Percentiles rank a stretch among this genome's conserved stretches.
Conservation (phyloP, 805 yeast genomes). For the Zygosaccharomyces siamensis region DNA sequence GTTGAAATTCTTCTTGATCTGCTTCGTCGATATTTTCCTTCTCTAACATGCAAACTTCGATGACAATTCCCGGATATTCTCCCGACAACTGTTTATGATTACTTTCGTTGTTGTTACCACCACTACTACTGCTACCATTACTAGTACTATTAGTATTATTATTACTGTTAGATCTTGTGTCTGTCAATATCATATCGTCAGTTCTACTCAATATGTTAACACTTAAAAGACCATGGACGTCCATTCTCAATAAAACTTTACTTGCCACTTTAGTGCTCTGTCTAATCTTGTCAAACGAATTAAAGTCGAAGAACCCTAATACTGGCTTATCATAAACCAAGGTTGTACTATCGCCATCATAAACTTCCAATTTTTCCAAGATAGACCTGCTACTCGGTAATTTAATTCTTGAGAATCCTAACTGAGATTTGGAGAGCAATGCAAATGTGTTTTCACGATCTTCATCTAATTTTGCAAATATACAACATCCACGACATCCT, state of each 20-base stretch:
- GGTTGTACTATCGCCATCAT: slow-evolving; percentile 27
- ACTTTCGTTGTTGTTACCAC: background rate
- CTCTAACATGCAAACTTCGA: slow-evolving; percentile 37
- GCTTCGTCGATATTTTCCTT: slow-evolving; percentile 27
- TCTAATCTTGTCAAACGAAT: slow-evolving; percentile 43
- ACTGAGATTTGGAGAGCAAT: slow-evolving; percentile 64
- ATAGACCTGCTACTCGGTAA: slow-evolving; percentile 60
- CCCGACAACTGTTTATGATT: slow-evolving; percentile 27
- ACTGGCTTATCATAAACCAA: slow-evolving; percentile 29
- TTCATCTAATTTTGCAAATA: slow-evolving; percentile 39
- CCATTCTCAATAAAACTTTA: slow-evolving; percentile 52
- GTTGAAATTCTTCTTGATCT: slow-evolving; percentile 24
- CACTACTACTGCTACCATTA: background rate
- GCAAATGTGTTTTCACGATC: slow-evolving; percentile 34
- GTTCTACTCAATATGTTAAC: slow-evolving; percentile 43
- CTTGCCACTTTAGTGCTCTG: slow-evolving; percentile 48
- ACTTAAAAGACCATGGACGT: slow-evolving; percentile 44
- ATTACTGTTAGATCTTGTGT: slow-evolving; percentile 14
- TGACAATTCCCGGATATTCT: slow-evolving; percentile 40
- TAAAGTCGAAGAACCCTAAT: slow-evolving; percentile 48
- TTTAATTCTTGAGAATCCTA: slow-evolving; percentile 63
- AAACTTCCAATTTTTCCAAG: slow-evolving; percentile 52
- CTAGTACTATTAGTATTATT: background rate
- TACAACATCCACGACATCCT: slow-evolving; percentile 46
- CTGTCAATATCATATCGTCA: slow-evolving; percentile 27